Evolutionary conservation across 805 yeast species (phyloP).

Genomic region (Metschnikowia matae): DNA sequence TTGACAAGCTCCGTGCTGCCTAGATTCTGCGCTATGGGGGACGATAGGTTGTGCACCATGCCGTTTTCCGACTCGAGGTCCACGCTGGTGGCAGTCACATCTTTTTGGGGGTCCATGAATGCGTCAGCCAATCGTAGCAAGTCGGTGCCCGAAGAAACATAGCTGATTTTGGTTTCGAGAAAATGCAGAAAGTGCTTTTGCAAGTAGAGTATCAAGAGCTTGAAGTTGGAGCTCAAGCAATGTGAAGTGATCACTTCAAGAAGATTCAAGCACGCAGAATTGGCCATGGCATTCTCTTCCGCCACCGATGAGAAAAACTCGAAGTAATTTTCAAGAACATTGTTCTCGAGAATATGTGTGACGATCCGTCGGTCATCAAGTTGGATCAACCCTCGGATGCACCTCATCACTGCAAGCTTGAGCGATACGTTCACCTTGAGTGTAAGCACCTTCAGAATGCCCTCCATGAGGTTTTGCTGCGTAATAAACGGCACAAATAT

Average conservation of each 20-base stretch:
- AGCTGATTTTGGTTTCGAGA: constrained; percentile 22
- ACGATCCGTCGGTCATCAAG: constrained; percentile 62
- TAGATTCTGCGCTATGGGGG: constrained; percentile 22
- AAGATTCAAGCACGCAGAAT: constrained; percentile 72
- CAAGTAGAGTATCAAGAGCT: constrained; percentile 27
- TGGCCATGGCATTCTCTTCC: constrained; percentile 56
- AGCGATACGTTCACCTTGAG: constrained; percentile 45
- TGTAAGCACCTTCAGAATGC: constrained; percentile 49
- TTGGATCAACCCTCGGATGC: constrained; percentile 58
- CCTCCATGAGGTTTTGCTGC: constrained; percentile 53
- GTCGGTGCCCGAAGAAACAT: constrained; percentile 25
- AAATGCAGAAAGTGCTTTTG: constrained; percentile 27
- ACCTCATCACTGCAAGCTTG: constrained; percentile 64
- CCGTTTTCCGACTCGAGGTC: constrained; percentile 16
- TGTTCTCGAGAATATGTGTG: constrained; percentile 51
- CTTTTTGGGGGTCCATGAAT: constrained; percentile 7
- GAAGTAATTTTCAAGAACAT: constrained; percentile 49
- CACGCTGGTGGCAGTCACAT: constrained; percentile 16
- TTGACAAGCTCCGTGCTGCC: constrained; percentile 14
- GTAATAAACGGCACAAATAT: constrained; percentile 61
- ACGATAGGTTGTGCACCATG: constrained; percentile 21
- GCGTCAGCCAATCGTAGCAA: constrained; percentile 7
- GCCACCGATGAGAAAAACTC: constrained; percentile 45
- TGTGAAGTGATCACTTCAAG: constrained; percentile 41
- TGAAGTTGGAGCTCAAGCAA: constrained; percentile 25